phyloP scores from a whole-genome alignment of 441 rosid species.

The Brassica balearica region DNA sequence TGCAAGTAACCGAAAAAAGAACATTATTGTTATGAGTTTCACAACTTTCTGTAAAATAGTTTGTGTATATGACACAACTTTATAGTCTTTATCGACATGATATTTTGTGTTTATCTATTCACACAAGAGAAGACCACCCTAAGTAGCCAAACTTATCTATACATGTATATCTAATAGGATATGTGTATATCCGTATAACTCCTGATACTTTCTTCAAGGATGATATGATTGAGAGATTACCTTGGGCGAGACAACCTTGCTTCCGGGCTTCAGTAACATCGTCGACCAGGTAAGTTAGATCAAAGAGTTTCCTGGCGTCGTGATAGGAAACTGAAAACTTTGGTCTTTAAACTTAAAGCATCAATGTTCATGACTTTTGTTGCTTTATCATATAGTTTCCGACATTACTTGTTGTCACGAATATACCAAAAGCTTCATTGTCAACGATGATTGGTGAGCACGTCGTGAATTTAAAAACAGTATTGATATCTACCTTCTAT shows the following conservation, averaged over 20 bases:
- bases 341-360: conserved; percentile 24
- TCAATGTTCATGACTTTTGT: conserved; percentile 25
- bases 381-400: conserved; percentile 26
- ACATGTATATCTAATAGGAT: conserved; percentile 8
- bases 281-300: conserved; percentile 11
- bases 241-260: conserved; percentile 29
- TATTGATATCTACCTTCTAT: background rate
- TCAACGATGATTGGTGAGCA: conserved; percentile 21
- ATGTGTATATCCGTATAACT: background rate
- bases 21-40: conserved; percentile 5
- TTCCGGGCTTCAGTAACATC: conserved; percentile 30
- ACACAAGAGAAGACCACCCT: background rate
- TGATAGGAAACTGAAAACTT: background rate
- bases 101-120: background rate
- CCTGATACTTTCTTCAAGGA: background rate
- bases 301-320: conserved; percentile 16
- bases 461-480: conserved; percentile 22
- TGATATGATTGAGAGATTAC: conserved; percentile 24
- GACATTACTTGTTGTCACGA: conserved; percentile 37
- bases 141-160: background rate
- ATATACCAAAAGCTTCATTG: conserved; percentile 20
- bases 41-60: background rate
- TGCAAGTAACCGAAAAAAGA: conserved; percentile 3
- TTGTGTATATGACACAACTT: conserved; percentile 1
- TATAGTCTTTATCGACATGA: background rate